phyloP scores from a whole-genome alignment of 1,139 yeast genomes.

The Geotrichum europaeum region DNA sequence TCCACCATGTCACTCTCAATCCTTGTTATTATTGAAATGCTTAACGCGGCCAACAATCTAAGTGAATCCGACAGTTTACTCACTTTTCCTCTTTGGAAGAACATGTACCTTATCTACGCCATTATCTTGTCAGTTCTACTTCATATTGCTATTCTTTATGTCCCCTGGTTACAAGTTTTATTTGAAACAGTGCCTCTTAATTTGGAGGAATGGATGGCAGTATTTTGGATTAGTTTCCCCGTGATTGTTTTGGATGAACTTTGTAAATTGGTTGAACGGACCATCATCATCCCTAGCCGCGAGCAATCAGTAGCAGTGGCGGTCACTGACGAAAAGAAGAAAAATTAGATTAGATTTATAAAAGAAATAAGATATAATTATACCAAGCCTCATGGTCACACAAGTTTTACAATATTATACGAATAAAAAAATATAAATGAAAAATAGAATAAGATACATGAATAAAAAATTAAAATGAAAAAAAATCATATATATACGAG shows the following conservation, averaged over 20 bases:
- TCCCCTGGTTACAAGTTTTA: conserved; percentile 33
- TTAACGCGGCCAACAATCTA: conserved; percentile 39
- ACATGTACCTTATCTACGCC: conserved; percentile 36
- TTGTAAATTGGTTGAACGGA: conserved; percentile 35
- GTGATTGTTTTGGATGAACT: conserved; percentile 37
- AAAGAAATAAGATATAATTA: too few species aligned
- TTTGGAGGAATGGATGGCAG: conserved; percentile 36
- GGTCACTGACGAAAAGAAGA: background rate
- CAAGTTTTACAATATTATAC: too few species aligned
- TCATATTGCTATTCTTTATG: conserved; percentile 34
- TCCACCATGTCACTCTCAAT: conserved; percentile 40
- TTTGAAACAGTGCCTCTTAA: conserved; percentile 36
- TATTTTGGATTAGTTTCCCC: conserved; percentile 34
- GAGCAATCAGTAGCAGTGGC: background rate
- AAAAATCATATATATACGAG: background rate
- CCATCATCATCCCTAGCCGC: conserved; percentile 7
- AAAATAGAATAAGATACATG: background rate
- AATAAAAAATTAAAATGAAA: background rate
- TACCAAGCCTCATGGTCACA: too few species aligned
- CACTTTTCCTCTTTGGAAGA: conserved; percentile 38
- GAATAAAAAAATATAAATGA: background rate
- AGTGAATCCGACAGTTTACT: conserved; percentile 38
- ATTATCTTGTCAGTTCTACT: conserved; percentile 34
- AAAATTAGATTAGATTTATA: background rate
- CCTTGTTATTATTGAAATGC: conserved; percentile 39